Evolutionary conservation across 495 filamentous ascomycete species (phyloP), one percentile per base, ranked within the genome.

Genomic region (Polyplosphaeria fusca): DNA sequence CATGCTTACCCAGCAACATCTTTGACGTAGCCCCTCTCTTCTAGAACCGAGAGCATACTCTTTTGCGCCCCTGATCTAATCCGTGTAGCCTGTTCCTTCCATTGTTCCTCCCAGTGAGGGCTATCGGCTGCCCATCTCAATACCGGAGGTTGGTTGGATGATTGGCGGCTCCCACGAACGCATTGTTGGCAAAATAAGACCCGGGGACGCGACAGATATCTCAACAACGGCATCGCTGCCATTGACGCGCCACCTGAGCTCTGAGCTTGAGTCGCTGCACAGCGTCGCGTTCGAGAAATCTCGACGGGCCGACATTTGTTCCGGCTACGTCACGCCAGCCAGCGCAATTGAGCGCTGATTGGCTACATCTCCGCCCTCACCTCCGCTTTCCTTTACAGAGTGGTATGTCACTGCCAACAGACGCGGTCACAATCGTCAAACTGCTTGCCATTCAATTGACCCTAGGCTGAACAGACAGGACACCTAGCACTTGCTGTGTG

Each of bases 1-100:
- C 38, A 16, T n/a, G 71, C 80, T 41, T 74, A 93, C 88, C 91
- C 92, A 52, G 91, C 86, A 39, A 88, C 77, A 64, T 88, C 81
- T 67, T 96, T 84, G 38, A 96, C 70, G 46, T 84, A 82, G 1
- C 88, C 91, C 64, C 93, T 78, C 59, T 90, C 86, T 65, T 94
- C 87, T 12, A 99, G 72, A 24, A 85, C 71, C 37, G 81, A 75
- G 62, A 83, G 81, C 59, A 89, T 83, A 60, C 81, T 80, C 60
- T 84, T 77, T 52, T 74, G 60, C 63, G 82, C 73, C 25, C 88
- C 88, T 0, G 72, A 69, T 56, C 78, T 66, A 58, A 91, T 88
- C 50, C 77, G 41, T 1, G 28, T 12, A 22, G 51, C 56, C 40
- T 55, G 42, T 14, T 48, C 47, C n/a, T 50, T 47, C 64, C 64